Evolutionary conservation across 1,139 yeast species (phyloP), one percentile per base, ranked within the genome.

Genomic region (Hyphopichia burtonii): DNA sequence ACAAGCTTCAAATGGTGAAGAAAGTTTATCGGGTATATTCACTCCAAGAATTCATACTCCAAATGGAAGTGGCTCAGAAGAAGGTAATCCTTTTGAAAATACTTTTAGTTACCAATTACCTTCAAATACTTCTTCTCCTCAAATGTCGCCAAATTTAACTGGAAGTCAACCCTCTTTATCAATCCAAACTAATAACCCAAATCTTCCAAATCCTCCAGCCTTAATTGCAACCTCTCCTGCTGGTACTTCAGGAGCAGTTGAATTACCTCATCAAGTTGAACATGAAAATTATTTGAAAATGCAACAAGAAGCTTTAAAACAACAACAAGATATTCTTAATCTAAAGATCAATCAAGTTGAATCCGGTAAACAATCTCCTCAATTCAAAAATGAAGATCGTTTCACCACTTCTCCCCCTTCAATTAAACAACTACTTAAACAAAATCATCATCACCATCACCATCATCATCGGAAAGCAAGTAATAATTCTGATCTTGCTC

Each of bases 11-110:
- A n/a, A n/a, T n/a, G n/a, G n/a, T n/a, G 25, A 33, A n/a, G 19
- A 32, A 32, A 37, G 43, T 12, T 42, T 55, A 18, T 49, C 46
- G 23, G 76, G 72, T 2, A 62, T 68, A 22, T 71, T 68, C 46
- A 71, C 76, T 0, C 77, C 77, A 2, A 55, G 54, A 14, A 59
- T 71, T 27, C 57, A 53, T 40, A 67, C 76, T 1, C 77, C 77
- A 2, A 49, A 52, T 16, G 30, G 35, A 12, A 22, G 9, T 33
- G 35, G 16, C 16, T 55, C 56, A 4, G 46, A 54, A 3, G 72
- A 65, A 37, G 57, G 52, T 15, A 71, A 71, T 49, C 76, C 76
- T 42, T 72, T 72, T 47, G 77, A 71, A 31, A 58, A 55, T 22
- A 56, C 65, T 1, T 68, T 69, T 38, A 41, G 50, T 39, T 43